A percentile compares a stretch with the other conserved stretches of the same genome.
Conservation (phyloP, 2,329 filamentous ascomycete genomes). For the Paraphoma sp. region DNA sequence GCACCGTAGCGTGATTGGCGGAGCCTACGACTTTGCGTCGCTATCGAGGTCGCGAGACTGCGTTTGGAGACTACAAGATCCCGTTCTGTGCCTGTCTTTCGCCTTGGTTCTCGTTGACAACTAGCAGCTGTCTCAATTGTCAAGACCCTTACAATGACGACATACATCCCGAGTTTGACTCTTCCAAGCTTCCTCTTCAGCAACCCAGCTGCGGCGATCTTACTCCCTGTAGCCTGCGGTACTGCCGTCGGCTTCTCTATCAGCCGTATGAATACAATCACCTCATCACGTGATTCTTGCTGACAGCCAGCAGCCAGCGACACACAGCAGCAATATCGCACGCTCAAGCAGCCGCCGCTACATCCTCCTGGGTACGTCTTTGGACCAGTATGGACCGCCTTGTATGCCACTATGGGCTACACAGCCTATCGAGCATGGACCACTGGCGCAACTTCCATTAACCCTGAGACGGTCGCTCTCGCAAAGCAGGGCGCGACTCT, state of each 20-base stretch:
- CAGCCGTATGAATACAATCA: slow-evolving; percentile 60
- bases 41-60: not conserved
- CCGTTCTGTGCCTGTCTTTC: not conserved
- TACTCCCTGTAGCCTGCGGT: slow-evolving; percentile 77
- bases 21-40: not conserved
- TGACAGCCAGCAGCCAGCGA: slow-evolving; percentile 18
- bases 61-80: not conserved
- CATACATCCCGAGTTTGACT: slow-evolving; percentile 78
- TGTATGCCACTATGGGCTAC: slow-evolving; percentile 82
- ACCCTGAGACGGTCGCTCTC: slow-evolving; percentile 57
- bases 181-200: slow-evolving; percentile 75
- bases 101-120: not conserved
- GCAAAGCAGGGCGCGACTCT: slow-evolving; percentile 76
- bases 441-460: slow-evolving; percentile 64
- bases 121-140: not conserved
- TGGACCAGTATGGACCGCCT: slow-evolving; percentile 64
- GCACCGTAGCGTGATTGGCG: slow-evolving; percentile 19
- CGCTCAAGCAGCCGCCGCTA: slow-evolving; percentile 70
- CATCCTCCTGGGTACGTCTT: slow-evolving; percentile 65
- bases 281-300: not conserved
- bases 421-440: slow-evolving; percentile 79
- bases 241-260: slow-evolving; percentile 75
- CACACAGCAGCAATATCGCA: slow-evolving; percentile 66
- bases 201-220: slow-evolving; percentile 73
- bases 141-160: slow-evolving; percentile 67